Evolutionary conservation across 2,329 filamentous ascomycete genomes (phyloP).

Genomic region (Cytospora piceae): DNA sequence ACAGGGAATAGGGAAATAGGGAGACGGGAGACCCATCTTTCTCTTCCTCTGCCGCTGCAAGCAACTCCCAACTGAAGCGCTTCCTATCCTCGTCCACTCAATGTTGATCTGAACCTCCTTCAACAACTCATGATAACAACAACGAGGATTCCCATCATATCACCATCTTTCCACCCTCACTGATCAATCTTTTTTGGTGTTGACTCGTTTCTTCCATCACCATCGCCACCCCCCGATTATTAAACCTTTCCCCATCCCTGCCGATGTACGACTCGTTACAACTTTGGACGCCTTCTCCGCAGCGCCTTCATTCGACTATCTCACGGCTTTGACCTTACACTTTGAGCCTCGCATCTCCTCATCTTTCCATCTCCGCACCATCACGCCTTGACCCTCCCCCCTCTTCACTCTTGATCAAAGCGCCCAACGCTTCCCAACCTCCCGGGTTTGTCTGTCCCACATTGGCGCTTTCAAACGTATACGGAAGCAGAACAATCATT

Average conservation of each 20-base stretch:
- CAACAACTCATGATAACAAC: slow-evolving; percentile 19
- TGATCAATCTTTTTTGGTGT: slow-evolving; percentile 14
- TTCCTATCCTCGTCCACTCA: neutral
- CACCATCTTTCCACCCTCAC: slow-evolving; percentile 8
- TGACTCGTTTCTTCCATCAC: slow-evolving; percentile 21
- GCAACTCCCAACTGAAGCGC: neutral
- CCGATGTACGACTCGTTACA: slow-evolving; percentile 26
- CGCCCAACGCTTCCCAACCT: slow-evolving; percentile 13
- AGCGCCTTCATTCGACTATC: slow-evolving; percentile 18
- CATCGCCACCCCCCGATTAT: slow-evolving; percentile 22
- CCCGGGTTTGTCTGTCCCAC: slow-evolving; percentile 1
- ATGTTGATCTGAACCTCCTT: slow-evolving; percentile 7
- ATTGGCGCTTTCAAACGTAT: slow-evolving; percentile 3
- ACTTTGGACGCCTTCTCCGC: slow-evolving; percentile 20
- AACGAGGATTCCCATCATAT: slow-evolving; percentile 8
- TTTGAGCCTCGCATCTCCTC: slow-evolving; percentile 25
- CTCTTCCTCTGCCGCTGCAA: neutral
- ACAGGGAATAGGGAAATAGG: slow-evolving; percentile 6
- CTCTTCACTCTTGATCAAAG: slow-evolving; percentile 13
- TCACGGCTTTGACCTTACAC: slow-evolving; percentile 20
- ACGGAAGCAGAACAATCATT: slow-evolving; percentile 1
- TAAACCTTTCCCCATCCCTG: slow-evolving; percentile 14
- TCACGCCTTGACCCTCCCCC: slow-evolving; percentile 1
- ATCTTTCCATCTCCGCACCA: slow-evolving; percentile 23
- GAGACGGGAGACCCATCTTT: slow-evolving; percentile 4